Conservation (phyloP, 1,139 yeast species). For the Debaryomycetaceae sp. region DNA sequence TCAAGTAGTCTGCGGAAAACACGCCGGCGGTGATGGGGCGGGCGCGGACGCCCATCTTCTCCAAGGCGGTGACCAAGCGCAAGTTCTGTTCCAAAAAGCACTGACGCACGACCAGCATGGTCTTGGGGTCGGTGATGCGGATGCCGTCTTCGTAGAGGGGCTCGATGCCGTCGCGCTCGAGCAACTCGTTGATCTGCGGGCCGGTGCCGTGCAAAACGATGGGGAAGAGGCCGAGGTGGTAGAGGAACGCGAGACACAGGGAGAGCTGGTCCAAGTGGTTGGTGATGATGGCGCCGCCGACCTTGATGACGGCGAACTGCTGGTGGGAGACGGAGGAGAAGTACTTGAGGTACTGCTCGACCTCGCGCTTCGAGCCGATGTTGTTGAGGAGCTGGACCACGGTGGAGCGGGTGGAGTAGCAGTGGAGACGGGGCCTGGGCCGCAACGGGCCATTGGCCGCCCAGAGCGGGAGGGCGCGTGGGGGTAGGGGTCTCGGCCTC, state of each 20-base stretch:
- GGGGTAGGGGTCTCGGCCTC: too few species aligned
- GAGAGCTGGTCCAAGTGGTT: conserved; percentile 90
- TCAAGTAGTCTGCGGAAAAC: conserved; percentile 85
- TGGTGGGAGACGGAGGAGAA: conserved; percentile 93
- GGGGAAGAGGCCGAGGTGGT: conserved; percentile 96
- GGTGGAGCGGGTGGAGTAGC: conserved; percentile 75
- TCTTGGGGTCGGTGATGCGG: conserved; percentile 86
- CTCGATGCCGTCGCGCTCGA: conserved; percentile 90
- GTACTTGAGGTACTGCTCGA: conserved; percentile 90
- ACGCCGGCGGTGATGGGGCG: conserved; percentile 99
- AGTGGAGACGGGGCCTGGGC: too few species aligned
- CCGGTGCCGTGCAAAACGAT: conserved; percentile 97
- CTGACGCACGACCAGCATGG: conserved; percentile 92
- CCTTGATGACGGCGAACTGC: conserved; percentile 96
- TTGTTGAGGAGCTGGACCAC: conserved; percentile 90
- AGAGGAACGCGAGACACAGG: conserved; percentile 86
- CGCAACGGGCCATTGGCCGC: too few species aligned
- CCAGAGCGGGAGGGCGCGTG: too few species aligned
- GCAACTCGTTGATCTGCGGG: conserved; percentile 90
- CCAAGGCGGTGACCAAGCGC: conserved; percentile 89
- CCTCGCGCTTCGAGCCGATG: conserved; percentile 95
- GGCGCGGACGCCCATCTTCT: conserved; percentile 93
- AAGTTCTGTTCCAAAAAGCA: conserved; percentile 93
- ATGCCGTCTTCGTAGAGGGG: conserved; percentile 96
- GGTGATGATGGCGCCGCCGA: conserved; percentile 97